Conservation (phyloP, 345 rosid genomes). For the Brassica cretica region DNA sequence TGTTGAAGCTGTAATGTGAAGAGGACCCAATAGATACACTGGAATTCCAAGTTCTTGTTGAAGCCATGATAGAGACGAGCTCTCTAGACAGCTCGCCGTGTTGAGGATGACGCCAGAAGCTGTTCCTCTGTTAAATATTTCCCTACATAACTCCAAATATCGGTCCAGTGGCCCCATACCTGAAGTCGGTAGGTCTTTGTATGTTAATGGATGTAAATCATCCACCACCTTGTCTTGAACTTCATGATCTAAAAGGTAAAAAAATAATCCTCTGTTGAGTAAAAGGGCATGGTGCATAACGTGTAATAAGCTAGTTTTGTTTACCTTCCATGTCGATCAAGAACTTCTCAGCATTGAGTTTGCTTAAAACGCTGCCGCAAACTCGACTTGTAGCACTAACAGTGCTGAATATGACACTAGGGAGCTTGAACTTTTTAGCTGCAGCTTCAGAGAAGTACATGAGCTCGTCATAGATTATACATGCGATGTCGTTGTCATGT, state of each 20-base stretch:
- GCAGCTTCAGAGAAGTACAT: slow-evolving; percentile 34
- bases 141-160: slow-evolving; percentile 5
- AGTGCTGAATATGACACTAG: slow-evolving; percentile 24
- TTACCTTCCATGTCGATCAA: slow-evolving; percentile 23
- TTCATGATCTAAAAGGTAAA: slow-evolving; percentile 18
- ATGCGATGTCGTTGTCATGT: slow-evolving; percentile 31
- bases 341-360: slow-evolving; percentile 17
- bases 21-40: slow-evolving; percentile 33
- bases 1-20: slow-evolving; percentile 21
- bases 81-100: slow-evolving; percentile 27
- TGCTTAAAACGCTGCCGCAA: slow-evolving; percentile 1
- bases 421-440: slow-evolving; percentile 29
- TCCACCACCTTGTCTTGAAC: slow-evolving; percentile 22
- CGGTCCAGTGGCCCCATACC: neutral
- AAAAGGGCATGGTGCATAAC: neutral
- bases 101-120: slow-evolving; percentile 26
- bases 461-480: slow-evolving; percentile 46
- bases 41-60: slow-evolving; percentile 23
- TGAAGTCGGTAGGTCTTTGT: slow-evolving; percentile 29
- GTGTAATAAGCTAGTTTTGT: neutral
- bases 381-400: slow-evolving; percentile 22
- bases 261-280: neutral
- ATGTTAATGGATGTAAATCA: slow-evolving; percentile 26
- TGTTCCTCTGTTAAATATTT: slow-evolving; percentile 23
- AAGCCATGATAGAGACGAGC: slow-evolving; percentile 26